A percentile compares a stretch with the other conserved stretches of the same genome.
phyloP scores from a whole-genome alignment of 2,329 filamentous ascomycete genomes.

The Fusarium heterosporum region DNA sequence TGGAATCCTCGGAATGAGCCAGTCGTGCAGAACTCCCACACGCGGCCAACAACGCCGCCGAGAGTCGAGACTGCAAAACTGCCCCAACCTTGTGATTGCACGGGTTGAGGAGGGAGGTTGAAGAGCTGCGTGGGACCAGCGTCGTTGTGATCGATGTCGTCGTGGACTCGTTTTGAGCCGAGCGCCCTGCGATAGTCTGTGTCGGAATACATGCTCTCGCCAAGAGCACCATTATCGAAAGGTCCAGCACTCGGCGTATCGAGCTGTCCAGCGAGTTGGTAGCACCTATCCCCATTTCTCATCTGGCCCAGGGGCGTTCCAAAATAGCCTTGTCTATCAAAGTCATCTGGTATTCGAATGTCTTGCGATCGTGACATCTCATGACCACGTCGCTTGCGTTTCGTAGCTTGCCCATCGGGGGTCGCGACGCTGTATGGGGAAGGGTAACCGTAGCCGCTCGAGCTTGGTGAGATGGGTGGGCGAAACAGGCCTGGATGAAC shows the following conservation, averaged over 20 bases:
- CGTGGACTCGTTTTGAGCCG: conserved; percentile 58
- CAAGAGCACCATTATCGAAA: conserved; percentile 54
- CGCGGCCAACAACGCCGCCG: conserved; percentile 77
- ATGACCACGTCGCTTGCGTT: conserved; percentile 60
- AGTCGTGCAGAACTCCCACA: conserved; percentile 85
- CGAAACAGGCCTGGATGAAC: conserved; percentile 61
- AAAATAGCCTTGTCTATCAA: conserved; percentile 39
- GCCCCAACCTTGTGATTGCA: conserved; percentile 63
- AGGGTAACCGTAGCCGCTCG: conserved; percentile 54
- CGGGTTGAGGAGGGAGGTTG: conserved; percentile 47
- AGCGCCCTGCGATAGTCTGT: conserved; percentile 66
- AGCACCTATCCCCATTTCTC: conserved; percentile 48
- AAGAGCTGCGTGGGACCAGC: conserved; percentile 51
- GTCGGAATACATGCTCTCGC: conserved; percentile 68
- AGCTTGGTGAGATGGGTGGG: conserved; percentile 57
- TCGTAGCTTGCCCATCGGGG: conserved; percentile 48
- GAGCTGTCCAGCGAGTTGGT: conserved; percentile 66
- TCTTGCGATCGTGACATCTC: conserved; percentile 46
- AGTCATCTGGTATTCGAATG: conserved; percentile 36
- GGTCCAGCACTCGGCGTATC: conserved; percentile 57
- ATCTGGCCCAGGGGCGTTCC: conserved; percentile 37
- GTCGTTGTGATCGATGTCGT: conserved; percentile 53
- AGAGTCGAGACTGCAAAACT: conserved; percentile 70
- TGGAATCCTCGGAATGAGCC: conserved; percentile 86
- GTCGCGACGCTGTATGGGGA: conserved; percentile 34